Base-by-base conservation (phyloP, 202 grass and related monocot species). In the Carex sylvatica region DNA sequence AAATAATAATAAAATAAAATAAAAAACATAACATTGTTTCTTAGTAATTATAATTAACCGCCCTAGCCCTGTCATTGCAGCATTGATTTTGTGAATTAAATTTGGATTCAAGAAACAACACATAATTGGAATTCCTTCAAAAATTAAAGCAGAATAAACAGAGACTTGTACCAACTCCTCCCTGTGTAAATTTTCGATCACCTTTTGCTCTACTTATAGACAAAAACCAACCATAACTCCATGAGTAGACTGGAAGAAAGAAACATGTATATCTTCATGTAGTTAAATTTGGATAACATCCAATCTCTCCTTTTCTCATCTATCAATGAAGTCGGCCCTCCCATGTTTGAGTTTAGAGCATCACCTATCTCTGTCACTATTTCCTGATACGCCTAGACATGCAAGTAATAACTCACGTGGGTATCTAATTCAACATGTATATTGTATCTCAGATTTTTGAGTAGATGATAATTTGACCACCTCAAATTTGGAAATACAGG, bases 401-500 rank as follows among this genome's bases (percentile, higher is more conserved):
- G 5, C 35, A 18, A 18, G 16, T 42, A 69, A 2, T 35, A 9
- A 15, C 30, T 67, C 64, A 67, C 18, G 2, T 70, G 33, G 16
- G 59, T 24, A 9, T 70, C 66, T 33, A 67, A 36, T 36, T 67
- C 0, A 18, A 4, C 16, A 16, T 18, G 63, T 35, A 15, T 2
- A 33, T 28, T 28, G 2, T 28, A 28, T 28, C 28, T 28, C 28
- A 42, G 1, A 44, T 44, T 6, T 3, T 3, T 49, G 5, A n/a
- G 7, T 36, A 18, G 11, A 66, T 66, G 33, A 66, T 40, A 38
- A 68, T 38, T 68, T 74, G 22, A 74, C 46, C 23, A 54, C 24
- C 23, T 65, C 13, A 19, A 82, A 20, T 82, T 67, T 82, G 18
- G 5, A 74, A 12, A 4, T 60, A 65, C 87, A 98, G 92, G 95